These are phyloP conservation scores for Dillenia turbinata DNA, from an alignment of 164 flowering plant genomes.

Conservation along the genomic window DNA sequence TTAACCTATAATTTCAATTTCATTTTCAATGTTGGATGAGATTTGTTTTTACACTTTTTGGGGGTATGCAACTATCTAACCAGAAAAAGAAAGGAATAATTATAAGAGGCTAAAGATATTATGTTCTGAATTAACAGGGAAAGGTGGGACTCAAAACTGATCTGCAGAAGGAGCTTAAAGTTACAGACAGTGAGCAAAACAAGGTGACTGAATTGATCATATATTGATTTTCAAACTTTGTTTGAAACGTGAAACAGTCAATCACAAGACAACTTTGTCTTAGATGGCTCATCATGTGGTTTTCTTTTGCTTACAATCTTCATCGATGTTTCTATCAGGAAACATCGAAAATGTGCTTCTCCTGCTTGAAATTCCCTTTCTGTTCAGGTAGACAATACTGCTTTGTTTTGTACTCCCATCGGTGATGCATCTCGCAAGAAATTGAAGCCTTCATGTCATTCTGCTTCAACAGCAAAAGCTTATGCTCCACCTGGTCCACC, in stretches of 20 bases:
- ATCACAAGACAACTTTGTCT: too few species aligned
- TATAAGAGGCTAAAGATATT: too few species aligned
- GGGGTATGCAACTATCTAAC: too few species aligned
- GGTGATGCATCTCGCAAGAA: constrained; percentile 13
- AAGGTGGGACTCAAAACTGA: constrained; percentile 30
- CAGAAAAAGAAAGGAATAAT: too few species aligned
- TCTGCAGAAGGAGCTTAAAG: constrained; percentile 37
- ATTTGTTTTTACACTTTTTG: too few species aligned
- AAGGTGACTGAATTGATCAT: too few species aligned
- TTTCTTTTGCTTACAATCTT: neutral
- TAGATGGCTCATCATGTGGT: neutral
- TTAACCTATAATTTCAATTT: neutral
- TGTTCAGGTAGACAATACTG: constrained; percentile 3
- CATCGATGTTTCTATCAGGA: constrained; percentile 15
- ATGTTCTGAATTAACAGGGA: constrained; percentile 15
- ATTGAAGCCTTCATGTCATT: constrained; percentile 10
- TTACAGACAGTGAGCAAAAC: constrained; percentile 29
- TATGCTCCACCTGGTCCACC: constrained; percentile 13
- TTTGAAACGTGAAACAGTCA: too few species aligned
- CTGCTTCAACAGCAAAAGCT: constrained; percentile 9
- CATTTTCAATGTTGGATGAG: neutral
- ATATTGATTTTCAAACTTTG: too few species aligned
- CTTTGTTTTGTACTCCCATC: constrained; percentile 3
- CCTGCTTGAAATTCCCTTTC: constrained; percentile 10
- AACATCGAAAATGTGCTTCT: constrained; percentile 16